Base-by-base conservation (phyloP, 352 stramenopile species). In the Aphanomyces invadans region DNA sequence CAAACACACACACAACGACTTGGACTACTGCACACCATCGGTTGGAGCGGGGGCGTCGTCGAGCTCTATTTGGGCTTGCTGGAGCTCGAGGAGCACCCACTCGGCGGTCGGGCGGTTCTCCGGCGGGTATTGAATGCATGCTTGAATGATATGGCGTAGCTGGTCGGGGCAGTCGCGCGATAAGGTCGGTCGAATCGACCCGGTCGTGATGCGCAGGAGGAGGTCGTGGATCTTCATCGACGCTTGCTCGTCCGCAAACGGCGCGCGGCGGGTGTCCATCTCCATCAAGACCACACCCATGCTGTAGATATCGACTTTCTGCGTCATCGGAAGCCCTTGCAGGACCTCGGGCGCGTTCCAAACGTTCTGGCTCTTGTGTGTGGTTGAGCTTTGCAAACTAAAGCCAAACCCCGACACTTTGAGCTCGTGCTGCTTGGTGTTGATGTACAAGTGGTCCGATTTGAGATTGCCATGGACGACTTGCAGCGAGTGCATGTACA, bases 261-360 rank as follows among this genome's bases (percentile, higher is more conserved):
- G 53, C 10, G 31, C 9, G 15, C 19, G n/a, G 23, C 32, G 31
- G 2, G 29, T 23, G 17, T 62, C 53, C 15, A 62, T 15, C 53
- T 33, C 10, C 28, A 62, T 4, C 2, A 62, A 23, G 11, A 62
- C 1, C 12, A 62, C 19, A 5, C 53, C 53, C 4, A 62, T 45
- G 4, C 31, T 10, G 53, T 62, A 62, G 1, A 62, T 33, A 25
- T 62, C 53, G 31, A 38, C 29, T 21, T 62, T 62, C 11, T 62
- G 25, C 2, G 25, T 62, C 31, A 62, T 38, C 15, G 29, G 25
- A 21, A 33, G 36, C 4, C 53, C 53, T 15, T 62, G 53, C 5
- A 62, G 53, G 10, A 62, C 25, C 31, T 62, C 53, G n/a, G 53
- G 53, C n/a, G 53, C 53, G 31, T 38, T 62, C 53, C 53, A 62